Evolutionary conservation across 805 yeast genomes (phyloP).

Genomic region (Candida insectalens): DNA sequence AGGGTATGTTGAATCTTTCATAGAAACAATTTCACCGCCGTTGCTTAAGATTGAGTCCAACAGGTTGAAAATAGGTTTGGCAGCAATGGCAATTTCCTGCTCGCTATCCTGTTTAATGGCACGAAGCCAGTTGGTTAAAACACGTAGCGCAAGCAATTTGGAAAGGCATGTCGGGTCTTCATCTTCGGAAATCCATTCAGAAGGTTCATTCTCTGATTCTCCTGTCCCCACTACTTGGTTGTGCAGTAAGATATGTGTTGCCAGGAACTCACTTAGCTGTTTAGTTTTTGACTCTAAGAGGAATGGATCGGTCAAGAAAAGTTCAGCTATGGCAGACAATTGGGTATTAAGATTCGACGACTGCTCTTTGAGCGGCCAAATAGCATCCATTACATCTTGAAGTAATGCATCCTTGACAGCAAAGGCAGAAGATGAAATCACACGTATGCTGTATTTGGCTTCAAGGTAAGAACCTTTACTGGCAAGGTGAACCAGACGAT

Average conservation of each 20-base stretch:
- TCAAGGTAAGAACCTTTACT: slow-evolving; percentile 38
- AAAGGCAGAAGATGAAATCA: slow-evolving; percentile 38
- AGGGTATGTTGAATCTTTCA: slow-evolving; percentile 33
- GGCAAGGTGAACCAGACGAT: slow-evolving; percentile 37
- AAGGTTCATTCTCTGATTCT: slow-evolving; percentile 26
- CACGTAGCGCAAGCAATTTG: slow-evolving; percentile 33
- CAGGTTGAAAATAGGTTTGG: slow-evolving; percentile 59
- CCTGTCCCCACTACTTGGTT: slow-evolving; percentile 32
- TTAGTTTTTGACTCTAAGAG: slow-evolving; percentile 40
- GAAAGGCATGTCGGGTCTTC: slow-evolving; percentile 13
- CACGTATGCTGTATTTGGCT: slow-evolving; percentile 54
- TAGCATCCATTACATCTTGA: slow-evolving; percentile 27
- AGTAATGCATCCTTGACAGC: slow-evolving; percentile 27
- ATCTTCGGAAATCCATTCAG: slow-evolving; percentile 18
- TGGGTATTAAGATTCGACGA: slow-evolving; percentile 39
- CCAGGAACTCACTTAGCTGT: slow-evolving; percentile 48
- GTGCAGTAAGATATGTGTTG: slow-evolving; percentile 50
- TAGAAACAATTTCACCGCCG: slow-evolving; percentile 65
- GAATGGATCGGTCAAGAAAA: slow-evolving; percentile 39
- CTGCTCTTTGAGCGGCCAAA: slow-evolving; percentile 41
- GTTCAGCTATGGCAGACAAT: slow-evolving; percentile 49
- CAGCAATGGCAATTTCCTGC: slow-evolving; percentile 31
- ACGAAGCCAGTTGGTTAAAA: slow-evolving; percentile 49
- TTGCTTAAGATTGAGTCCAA: slow-evolving; percentile 57
- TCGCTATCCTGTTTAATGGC: slow-evolving; percentile 27